Conservation (phyloP, 148 eudicot genomes). For the Cornus florida region DNA sequence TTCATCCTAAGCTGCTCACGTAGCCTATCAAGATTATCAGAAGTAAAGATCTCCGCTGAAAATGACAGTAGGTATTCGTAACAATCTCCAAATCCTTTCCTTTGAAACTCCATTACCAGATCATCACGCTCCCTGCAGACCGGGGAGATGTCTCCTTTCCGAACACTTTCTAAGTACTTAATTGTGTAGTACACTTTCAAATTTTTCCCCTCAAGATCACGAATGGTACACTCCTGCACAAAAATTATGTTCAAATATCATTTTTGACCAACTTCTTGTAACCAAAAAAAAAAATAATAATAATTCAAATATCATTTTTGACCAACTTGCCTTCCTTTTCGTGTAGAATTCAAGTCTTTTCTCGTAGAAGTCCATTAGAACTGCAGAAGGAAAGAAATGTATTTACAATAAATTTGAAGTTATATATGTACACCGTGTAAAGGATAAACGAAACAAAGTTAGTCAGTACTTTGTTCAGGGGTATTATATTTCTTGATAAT, state of each 20-base stretch:
- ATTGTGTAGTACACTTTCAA: constrained; percentile 63
- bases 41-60: constrained; percentile 70
- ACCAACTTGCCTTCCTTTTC: constrained; percentile 45
- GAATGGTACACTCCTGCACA: constrained; percentile 50
- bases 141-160: constrained; percentile 71
- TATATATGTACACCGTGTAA: neutral
- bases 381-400: constrained; percentile 36
- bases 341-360: constrained; percentile 62
- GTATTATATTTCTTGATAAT: constrained; percentile 75
- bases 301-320: too few relatives aligned
- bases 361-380: constrained; percentile 71
- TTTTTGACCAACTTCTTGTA: constrained; percentile 25
- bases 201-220: constrained; percentile 53
- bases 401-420: neutral
- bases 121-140: constrained; percentile 81
- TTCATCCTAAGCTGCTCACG: constrained; percentile 37
- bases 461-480: constrained; percentile 70
- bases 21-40: constrained; percentile 71
- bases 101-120: constrained; percentile 61
- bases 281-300: too few relatives aligned
- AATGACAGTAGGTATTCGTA: constrained; percentile 55
- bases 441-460: neutral
- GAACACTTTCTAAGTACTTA: constrained; percentile 75
- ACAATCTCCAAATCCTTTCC: constrained; percentile 43
- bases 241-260: neutral